A percentile compares a stretch with the other conserved stretches of the same genome.
These are phyloP conservation scores for Fusarium domesticum DNA, from an alignment of 2,329 filamentous ascomycete species.

Conservation along the genomic window DNA sequence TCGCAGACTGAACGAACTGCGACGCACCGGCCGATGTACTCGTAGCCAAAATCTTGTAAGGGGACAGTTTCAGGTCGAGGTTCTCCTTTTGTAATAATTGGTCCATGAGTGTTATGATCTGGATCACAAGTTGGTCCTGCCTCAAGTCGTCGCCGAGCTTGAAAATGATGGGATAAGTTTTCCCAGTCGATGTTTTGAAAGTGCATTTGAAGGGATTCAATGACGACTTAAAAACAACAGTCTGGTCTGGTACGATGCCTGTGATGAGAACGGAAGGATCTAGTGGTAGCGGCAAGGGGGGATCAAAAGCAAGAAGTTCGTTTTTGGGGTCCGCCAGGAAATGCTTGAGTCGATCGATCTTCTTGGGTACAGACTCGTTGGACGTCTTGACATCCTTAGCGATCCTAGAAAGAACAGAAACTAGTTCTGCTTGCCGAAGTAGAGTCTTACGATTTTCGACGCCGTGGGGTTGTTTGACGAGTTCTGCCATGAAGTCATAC, in stretches of 20 bases:
- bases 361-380: conserved; percentile 72
- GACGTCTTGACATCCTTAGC: conserved; percentile 84
- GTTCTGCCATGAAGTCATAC: conserved; percentile 90
- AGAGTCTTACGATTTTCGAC: conserved; percentile 71
- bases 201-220: conserved; percentile 86
- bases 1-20: conserved; percentile 87
- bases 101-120: conserved; percentile 97
- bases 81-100: conserved; percentile 94
- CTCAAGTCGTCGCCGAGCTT: conserved; percentile 95
- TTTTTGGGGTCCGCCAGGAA: conserved; percentile 87
- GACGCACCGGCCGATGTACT: conserved; percentile 85
- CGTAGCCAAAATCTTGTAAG: conserved; percentile 94
- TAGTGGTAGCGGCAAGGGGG: conserved; percentile 80
- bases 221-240: conserved; percentile 92
- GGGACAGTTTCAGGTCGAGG: conserved; percentile 87
- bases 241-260: conserved; percentile 78
- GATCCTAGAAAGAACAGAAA: conserved; percentile 82
- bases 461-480: conserved; percentile 70
- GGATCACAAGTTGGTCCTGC: conserved; percentile 95
- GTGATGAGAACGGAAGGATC: conserved; percentile 79
- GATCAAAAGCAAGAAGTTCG: conserved; percentile 78
- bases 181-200: conserved; percentile 76
- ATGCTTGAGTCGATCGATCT: conserved; percentile 80
- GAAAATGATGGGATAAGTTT: conserved; percentile 89
- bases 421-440: conserved; percentile 82